Conservation (phyloP, 2,329 filamentous ascomycete genomes). For the Coleophoma crateriformis region DNA sequence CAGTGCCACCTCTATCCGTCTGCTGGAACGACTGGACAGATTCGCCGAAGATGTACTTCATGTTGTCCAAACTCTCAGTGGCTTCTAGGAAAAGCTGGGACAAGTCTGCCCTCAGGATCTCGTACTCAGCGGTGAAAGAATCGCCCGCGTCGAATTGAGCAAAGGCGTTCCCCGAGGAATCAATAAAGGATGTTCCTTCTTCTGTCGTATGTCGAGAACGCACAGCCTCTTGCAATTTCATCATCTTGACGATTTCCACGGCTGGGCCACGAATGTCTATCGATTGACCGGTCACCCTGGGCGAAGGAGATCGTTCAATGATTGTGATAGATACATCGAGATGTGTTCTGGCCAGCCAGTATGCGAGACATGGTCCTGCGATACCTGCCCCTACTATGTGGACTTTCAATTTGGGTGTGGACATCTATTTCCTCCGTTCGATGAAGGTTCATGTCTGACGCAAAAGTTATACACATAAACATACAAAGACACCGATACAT, state of each 20-base stretch:
- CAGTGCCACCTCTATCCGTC: constrained; percentile 25
- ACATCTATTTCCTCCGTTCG: too few relatives aligned
- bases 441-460: too few relatives aligned
- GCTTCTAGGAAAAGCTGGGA: constrained; percentile 31
- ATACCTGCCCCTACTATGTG: constrained; percentile 28
- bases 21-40: background rate
- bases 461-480: too few relatives aligned
- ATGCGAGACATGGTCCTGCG: constrained; percentile 37
- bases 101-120: constrained; percentile 37
- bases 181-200: constrained; percentile 36
- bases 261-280: constrained; percentile 46
- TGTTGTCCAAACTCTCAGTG: constrained; percentile 2
- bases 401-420: constrained; percentile 17
- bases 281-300: constrained; percentile 43
- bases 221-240: constrained; percentile 41
- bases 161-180: constrained; percentile 26
- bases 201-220: constrained; percentile 35
- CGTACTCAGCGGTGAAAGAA: constrained; percentile 33
- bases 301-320: constrained; percentile 30
- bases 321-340: constrained; percentile 27
- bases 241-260: constrained; percentile 40
- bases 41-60: background rate
- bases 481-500: too few relatives aligned
- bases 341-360: constrained; percentile 37
- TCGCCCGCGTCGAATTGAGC: constrained; percentile 33